Conservation (phyloP, 257 asterid genomes). For the Solanum microdontum region DNA sequence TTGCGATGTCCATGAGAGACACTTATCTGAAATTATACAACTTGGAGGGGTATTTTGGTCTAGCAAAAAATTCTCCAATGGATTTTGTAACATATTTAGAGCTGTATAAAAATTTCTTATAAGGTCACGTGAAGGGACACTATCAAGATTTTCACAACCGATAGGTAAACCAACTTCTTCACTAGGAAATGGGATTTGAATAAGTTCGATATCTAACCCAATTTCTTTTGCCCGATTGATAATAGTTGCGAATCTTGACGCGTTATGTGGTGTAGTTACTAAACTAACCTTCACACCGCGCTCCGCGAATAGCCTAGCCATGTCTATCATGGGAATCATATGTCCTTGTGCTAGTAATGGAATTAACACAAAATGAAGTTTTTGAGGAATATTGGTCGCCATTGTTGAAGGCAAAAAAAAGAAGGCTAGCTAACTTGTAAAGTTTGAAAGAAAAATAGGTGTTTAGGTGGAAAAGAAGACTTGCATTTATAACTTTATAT, state of each 20-base stretch:
- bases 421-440: background rate
- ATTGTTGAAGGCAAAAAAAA: background rate
- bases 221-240: conserved; percentile 31
- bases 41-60: conserved; percentile 35
- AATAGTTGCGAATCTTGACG: conserved; percentile 24
- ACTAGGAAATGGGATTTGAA: conserved; percentile 53
- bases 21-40: conserved; percentile 71
- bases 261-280: conserved; percentile 54
- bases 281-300: conserved; percentile 41
- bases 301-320: conserved; percentile 29
- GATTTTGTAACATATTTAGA: conserved; percentile 30
- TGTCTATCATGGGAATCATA: conserved; percentile 46
- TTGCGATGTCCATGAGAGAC: conserved; percentile 52
- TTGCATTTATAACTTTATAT: background rate
- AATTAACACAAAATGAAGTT: conserved; percentile 22
- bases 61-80: conserved; percentile 27
- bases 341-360: conserved; percentile 40
- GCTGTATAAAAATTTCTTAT: conserved; percentile 38
- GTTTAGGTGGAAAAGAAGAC: background rate
- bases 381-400: background rate
- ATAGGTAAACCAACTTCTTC: conserved; percentile 45
- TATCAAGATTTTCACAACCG: conserved; percentile 71
- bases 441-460: background rate
- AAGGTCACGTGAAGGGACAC: conserved; percentile 50
- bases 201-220: conserved; percentile 23